Evolutionary conservation across 768 basidiomycete genomes (phyloP).

Genomic region (Postia placenta): DNA sequence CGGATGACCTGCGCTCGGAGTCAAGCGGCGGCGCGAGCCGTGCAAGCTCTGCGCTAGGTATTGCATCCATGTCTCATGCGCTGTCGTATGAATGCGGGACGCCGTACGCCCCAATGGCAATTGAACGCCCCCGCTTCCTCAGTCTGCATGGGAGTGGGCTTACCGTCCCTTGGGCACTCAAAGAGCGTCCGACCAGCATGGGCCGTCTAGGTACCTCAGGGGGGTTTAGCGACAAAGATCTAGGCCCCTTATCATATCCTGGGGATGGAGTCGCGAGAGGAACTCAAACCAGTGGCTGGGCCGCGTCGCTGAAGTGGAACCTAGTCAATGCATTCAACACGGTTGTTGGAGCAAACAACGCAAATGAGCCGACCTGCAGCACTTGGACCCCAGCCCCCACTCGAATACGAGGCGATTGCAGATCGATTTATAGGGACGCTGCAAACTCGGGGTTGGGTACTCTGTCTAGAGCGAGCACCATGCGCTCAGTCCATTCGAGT

Average conservation of each 20-base stretch:
- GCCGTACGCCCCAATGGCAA: conserved; percentile 7
- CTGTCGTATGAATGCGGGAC: conserved; percentile 14
- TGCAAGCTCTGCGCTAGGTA: conserved; percentile 16
- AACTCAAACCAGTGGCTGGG: conserved; percentile 31
- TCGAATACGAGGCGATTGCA: conserved; percentile 1
- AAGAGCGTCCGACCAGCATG: not conserved
- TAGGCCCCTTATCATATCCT: conserved; percentile 23
- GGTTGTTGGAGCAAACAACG: conserved; percentile 29
- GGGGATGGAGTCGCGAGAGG: conserved; percentile 20
- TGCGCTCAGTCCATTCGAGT: not conserved
- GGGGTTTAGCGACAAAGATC: not conserved
- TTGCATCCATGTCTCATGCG: conserved; percentile 13
- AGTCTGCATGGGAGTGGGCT: conserved; percentile 27
- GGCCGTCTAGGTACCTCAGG: not conserved
- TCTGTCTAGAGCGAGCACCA: not conserved
- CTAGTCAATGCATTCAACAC: conserved; percentile 44
- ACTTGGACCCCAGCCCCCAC: conserved; percentile 9
- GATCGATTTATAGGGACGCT: not conserved
- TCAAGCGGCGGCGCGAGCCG: conserved; percentile 24
- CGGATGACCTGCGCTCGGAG: conserved; percentile 35
- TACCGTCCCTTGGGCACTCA: conserved; percentile 26
- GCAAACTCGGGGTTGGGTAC: not conserved
- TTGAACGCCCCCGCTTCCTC: conserved; percentile 27
- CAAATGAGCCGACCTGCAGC: conserved; percentile 2
- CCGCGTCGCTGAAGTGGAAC: conserved; percentile 34